These are phyloP conservation scores for Phytophthora niederhauseri DNA, from an alignment of 352 stramenopile genomes.

Conservation along the genomic window DNA sequence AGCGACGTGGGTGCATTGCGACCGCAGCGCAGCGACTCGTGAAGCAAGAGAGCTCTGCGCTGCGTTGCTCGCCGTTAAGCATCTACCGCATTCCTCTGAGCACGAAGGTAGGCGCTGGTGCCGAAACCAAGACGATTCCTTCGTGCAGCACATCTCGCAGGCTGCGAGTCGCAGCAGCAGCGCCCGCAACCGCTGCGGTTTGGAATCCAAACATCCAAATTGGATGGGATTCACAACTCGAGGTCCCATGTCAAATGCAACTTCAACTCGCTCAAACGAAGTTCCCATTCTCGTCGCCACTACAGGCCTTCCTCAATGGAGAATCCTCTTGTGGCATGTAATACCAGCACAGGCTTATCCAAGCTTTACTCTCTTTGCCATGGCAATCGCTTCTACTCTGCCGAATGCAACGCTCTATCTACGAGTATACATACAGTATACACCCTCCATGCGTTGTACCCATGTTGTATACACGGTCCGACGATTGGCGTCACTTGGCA, in stretches of 20 bases:
- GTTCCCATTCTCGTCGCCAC: not conserved
- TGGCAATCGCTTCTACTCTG: too few species aligned
- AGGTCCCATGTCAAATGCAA: constrained; percentile 3
- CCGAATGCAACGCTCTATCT: too few species aligned
- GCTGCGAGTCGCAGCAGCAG: too few species aligned
- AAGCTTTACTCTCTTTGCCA: too few species aligned
- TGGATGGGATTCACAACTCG: not conserved
- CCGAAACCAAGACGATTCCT: not conserved
- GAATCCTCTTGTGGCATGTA: too few species aligned
- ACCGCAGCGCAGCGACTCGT: not conserved
- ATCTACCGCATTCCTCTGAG: too few species aligned
- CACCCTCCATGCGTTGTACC: not conserved
- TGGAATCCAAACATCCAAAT: too few species aligned
- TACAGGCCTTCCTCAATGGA: not conserved
- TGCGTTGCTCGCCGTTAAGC: not conserved
- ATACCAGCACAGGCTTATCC: too few species aligned
- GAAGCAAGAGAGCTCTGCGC: not conserved
- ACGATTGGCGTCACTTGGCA: constrained; percentile 1
- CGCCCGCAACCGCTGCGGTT: not conserved
- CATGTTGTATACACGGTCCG: not conserved
- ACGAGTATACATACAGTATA: not conserved
- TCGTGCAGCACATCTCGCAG: not conserved
- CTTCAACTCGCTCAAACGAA: not conserved
- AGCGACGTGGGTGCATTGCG: not conserved
- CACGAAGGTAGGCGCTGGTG: not conserved